Percentiles rank a stretch among this genome's conserved stretches.
Conservation (phyloP, 2,329 filamentous ascomycete genomes). For the Thielaviopsis cerberus region DNA sequence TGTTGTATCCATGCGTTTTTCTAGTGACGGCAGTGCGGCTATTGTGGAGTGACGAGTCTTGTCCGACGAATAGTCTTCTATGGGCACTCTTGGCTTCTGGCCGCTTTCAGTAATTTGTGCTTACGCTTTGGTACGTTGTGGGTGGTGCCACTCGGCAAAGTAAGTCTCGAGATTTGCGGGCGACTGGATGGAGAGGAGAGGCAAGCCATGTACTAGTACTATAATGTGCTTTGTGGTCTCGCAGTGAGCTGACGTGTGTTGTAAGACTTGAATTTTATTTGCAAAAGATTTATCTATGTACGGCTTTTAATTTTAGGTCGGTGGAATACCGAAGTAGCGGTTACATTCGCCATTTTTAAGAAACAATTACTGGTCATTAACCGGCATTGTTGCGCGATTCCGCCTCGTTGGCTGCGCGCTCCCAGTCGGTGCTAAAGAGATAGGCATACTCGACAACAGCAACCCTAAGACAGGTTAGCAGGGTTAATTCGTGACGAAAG, state of each 20-base stretch:
- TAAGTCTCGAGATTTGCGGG: background rate
- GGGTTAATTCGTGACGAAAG: no score
- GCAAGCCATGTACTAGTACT: background rate
- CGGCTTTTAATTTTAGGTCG: background rate
- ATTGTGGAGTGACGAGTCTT: background rate
- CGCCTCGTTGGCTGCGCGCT: conserved; percentile 33
- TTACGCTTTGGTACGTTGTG: background rate
- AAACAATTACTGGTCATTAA: conserved; percentile 14
- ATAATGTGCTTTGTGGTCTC: background rate
- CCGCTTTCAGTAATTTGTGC: background rate
- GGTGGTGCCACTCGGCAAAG: background rate
- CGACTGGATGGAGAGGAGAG: background rate
- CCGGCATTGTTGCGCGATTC: conserved; percentile 30
- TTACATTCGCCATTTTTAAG: background rate
- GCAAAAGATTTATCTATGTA: no score
- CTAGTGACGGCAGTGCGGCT: background rate
- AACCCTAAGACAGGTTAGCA: conserved; percentile 23
- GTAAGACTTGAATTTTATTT: no score
- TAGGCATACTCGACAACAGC: conserved; percentile 35
- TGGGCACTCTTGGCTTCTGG: background rate
- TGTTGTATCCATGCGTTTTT: background rate
- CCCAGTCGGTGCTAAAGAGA: conserved; percentile 33
- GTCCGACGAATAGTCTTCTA: background rate
- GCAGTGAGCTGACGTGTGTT: background rate
- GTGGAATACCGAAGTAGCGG: background rate